A percentile compares a stretch with the other conserved stretches of the same genome.
Conservation (phyloP, 306 rosid genomes). For the Vigna hirtella region DNA sequence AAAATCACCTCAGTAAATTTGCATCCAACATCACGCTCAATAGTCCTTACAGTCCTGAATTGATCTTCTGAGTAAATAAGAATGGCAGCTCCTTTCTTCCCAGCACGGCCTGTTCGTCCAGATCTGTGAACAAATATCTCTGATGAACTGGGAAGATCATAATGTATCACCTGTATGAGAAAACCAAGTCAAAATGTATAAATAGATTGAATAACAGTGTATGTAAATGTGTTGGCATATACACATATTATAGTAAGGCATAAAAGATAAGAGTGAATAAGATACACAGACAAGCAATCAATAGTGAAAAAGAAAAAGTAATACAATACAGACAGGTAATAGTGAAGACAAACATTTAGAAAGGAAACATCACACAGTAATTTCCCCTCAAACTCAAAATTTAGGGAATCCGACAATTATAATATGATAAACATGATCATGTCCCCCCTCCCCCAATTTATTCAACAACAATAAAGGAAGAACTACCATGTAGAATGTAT, state of each 20-base stretch:
- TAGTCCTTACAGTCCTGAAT: conserved; percentile 62
- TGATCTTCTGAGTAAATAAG: conserved; percentile 71
- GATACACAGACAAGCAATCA: conserved; percentile 2
- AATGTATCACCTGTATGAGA: conserved; percentile 78
- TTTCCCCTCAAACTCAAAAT: not conserved
- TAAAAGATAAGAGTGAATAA: conserved; percentile 17
- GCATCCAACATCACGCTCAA: conserved; percentile 92
- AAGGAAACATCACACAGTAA: not conserved
- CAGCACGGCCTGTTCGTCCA: conserved; percentile 98
- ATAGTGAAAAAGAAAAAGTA: not conserved
- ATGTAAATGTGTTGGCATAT: not conserved
- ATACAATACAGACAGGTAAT: not conserved
- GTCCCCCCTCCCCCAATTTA: not conserved
- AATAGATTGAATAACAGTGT: conserved; percentile 1
- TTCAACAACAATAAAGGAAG: not conserved
- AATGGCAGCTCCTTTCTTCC: conserved; percentile 92
- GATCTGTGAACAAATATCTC: conserved; percentile 99
- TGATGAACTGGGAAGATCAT: conserved; percentile 88
- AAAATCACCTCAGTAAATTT: conserved; percentile 80
- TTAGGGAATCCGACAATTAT: not conserved
- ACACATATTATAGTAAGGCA: not conserved
- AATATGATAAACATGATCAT: not conserved
- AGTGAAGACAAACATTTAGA: not conserved
- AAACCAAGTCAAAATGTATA: conserved; percentile 8
- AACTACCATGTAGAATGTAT: conserved; percentile 10